Percentiles rank a stretch among this genome's conserved stretches.
Conservation (phyloP, 495 filamentous ascomycete species). For the Apiosordaria backusii region DNA sequence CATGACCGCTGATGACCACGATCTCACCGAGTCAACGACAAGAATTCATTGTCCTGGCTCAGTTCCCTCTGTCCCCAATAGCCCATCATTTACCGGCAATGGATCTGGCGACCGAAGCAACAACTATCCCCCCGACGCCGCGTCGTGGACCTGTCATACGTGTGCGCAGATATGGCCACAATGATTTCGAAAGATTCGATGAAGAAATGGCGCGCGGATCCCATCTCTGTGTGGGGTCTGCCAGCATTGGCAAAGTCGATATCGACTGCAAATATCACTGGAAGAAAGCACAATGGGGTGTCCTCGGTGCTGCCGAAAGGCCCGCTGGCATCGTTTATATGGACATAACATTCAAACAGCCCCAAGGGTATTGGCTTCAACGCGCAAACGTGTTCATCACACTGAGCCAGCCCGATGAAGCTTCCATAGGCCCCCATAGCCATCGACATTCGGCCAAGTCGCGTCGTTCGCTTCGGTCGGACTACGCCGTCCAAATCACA, state of each 20-base stretch:
- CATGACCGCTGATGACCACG: too few species aligned
- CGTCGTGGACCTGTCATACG: neutral
- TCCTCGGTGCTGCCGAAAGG: neutral
- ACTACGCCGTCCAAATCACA: conserved; percentile 9
- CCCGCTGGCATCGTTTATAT: conserved; percentile 10
- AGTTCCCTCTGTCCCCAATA: too few species aligned
- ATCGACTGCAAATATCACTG: conserved; percentile 7
- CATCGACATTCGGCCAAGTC: neutral
- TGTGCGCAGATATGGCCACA: neutral
- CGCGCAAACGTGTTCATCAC: conserved; percentile 5
- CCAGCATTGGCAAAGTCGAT: conserved; percentile 8
- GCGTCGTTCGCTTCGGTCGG: neutral
- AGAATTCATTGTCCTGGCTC: too few species aligned
- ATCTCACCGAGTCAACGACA: too few species aligned
- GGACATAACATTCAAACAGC: conserved; percentile 12
- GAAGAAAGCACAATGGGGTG: conserved; percentile 9
- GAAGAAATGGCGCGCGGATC: conserved; percentile 5
- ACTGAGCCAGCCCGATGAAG: neutral
- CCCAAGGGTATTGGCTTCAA: conserved; percentile 6
- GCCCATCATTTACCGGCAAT: too few species aligned
- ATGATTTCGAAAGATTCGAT: conserved; percentile 12
- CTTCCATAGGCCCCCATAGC: neutral
- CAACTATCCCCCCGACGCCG: too few species aligned
- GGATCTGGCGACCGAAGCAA: too few species aligned
- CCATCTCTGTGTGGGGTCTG: conserved; percentile 8